Evolutionary conservation across 208 protist species (phyloP).

Genomic region (Leishmania guyanensis): DNA sequence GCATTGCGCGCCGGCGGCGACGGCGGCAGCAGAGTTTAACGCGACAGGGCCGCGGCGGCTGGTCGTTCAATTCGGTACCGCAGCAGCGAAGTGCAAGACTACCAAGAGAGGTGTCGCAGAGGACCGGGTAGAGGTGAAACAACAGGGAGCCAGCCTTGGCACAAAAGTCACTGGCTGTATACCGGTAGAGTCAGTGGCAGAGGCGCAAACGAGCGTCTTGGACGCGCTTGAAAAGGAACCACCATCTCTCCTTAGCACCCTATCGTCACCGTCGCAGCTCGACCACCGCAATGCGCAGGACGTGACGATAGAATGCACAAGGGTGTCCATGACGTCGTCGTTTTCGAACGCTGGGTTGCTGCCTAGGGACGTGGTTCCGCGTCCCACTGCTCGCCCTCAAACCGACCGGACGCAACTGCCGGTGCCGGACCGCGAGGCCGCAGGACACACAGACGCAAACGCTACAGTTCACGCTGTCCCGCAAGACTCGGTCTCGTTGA

Average conservation of each 20-base stretch:
- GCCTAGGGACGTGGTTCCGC: conserved; percentile 16
- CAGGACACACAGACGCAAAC: not conserved
- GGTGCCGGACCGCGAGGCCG: not conserved
- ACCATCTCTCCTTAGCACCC: not conserved
- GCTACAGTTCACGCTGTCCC: not conserved
- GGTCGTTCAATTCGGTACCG: not conserved
- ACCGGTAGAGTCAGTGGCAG: conserved; percentile 8
- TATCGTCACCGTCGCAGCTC: not conserved
- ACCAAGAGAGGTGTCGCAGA: not conserved
- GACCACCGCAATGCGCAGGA: conserved; percentile 1
- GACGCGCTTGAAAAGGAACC: conserved; percentile 1
- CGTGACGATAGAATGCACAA: not conserved
- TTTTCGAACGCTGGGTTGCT: conserved; percentile 8
- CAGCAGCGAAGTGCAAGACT: not conserved
- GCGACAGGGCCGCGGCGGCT: conserved; percentile 26
- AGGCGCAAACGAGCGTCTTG: conserved; percentile 10
- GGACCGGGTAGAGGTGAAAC: not conserved
- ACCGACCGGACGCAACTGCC: not conserved
- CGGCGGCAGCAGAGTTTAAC: conserved; percentile 8
- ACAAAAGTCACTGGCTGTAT: not conserved
- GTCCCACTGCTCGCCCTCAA: conserved; percentile 11
- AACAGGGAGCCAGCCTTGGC: not conserved
- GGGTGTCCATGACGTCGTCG: conserved; percentile 16
- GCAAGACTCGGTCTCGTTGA: not conserved
- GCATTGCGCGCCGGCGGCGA: conserved; percentile 9